Conservation (phyloP, 2,329 filamentous ascomycete species). For the Paracamarosporium sp. region DNA sequence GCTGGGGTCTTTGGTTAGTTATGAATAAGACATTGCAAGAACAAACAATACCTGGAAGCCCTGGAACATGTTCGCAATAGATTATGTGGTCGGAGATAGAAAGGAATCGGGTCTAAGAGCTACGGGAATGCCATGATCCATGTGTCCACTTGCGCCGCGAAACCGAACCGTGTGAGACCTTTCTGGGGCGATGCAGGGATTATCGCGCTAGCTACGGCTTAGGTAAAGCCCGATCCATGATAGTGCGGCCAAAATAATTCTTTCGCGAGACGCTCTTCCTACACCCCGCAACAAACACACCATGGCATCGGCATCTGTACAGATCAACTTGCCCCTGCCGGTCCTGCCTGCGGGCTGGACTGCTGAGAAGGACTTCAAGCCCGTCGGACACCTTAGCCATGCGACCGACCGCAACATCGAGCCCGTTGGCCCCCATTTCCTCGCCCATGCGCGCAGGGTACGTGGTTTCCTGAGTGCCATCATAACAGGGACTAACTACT, state of each 20-base stretch:
- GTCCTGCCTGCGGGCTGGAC: slow-evolving; percentile 81
- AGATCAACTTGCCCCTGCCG: slow-evolving; percentile 72
- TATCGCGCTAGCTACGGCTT: background rate
- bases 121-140: slow-evolving; percentile 20
- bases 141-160: slow-evolving; percentile 24
- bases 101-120: slow-evolving; percentile 10
- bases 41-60: slow-evolving; percentile 32
- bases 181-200: slow-evolving; percentile 12
- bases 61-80: slow-evolving; percentile 42
- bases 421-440: slow-evolving; percentile 95
- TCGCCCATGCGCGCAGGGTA: slow-evolving; percentile 94
- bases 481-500: slow-evolving; percentile 21
- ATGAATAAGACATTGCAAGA: background rate
- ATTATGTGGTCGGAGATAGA: slow-evolving; percentile 20
- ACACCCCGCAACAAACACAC: slow-evolving; percentile 13
- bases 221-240: background rate
- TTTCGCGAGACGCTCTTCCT: slow-evolving; percentile 5
- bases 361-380: slow-evolving; percentile 91
- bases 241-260: background rate
- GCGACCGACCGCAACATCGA: slow-evolving; percentile 88
- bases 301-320: slow-evolving; percentile 64
- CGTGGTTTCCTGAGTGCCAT: slow-evolving; percentile 25
- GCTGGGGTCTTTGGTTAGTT: slow-evolving; percentile 56
- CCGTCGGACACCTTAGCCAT: slow-evolving; percentile 75
- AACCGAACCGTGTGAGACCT: slow-evolving; percentile 28